Conservation (phyloP, 2,329 filamentous ascomycete species). For the Boeremia exigua region DNA sequence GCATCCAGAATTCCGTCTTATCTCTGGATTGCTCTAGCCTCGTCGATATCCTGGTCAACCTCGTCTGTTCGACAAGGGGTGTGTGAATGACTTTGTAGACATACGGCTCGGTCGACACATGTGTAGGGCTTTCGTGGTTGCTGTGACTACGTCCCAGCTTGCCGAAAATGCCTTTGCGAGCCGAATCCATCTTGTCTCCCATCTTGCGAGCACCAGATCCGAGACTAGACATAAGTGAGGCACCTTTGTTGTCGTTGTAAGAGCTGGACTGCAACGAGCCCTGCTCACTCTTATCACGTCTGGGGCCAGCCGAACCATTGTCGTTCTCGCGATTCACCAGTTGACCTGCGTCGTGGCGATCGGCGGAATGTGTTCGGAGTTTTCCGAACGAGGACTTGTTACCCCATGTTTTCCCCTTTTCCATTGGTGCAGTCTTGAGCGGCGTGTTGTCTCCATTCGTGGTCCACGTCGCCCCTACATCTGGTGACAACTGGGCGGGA, state of each 20-base stretch:
- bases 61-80: conserved; percentile 85
- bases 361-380: conserved; percentile 74
- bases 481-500: conserved; percentile 38
- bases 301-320: conserved; percentile 22
- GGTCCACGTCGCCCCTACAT: conserved; percentile 37
- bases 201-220: conserved; percentile 75
- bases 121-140: conserved; percentile 70
- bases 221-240: conserved; percentile 73
- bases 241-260: conserved; percentile 65
- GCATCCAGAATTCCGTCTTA: conserved; percentile 99
- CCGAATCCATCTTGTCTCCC: conserved; percentile 72
- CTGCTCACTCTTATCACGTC: conserved; percentile 42
- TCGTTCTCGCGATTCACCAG: conserved; percentile 42
- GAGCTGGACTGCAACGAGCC: conserved; percentile 54
- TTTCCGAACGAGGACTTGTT: conserved; percentile 68
- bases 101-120: conserved; percentile 78
- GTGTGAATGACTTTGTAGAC: conserved; percentile 83
- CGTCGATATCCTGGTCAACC: conserved; percentile 90
- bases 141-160: conserved; percentile 75
- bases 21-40: conserved; percentile 85
- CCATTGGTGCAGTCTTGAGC: conserved; percentile 68
- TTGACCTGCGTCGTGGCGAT: conserved; percentile 59
- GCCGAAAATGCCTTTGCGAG: conserved; percentile 82
- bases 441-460: conserved; percentile 50
- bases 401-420: conserved; percentile 71